Conservation (phyloP, 108 stramenopile genomes). For the Mediolabrus comicus region DNA sequence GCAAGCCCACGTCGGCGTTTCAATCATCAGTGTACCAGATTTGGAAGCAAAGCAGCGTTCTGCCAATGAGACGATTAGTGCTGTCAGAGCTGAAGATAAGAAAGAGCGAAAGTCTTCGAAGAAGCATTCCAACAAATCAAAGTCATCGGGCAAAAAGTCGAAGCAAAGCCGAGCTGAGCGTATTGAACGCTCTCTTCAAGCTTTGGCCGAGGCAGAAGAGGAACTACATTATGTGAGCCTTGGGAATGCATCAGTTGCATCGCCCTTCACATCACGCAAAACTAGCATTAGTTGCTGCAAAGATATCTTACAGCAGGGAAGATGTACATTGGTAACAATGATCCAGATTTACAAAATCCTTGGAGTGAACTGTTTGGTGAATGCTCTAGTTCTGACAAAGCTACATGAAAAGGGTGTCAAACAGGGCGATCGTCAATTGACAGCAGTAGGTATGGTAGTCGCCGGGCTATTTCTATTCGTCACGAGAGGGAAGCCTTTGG, state of each 20-base stretch:
- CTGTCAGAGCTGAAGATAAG: constrained; percentile 54
- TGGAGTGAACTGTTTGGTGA: constrained; percentile 95
- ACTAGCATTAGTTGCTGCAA: constrained; percentile 83
- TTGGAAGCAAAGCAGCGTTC: constrained; percentile 83
- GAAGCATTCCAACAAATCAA: constrained; percentile 24
- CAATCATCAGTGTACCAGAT: constrained; percentile 91
- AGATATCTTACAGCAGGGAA: constrained; percentile 91
- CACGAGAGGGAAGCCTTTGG: constrained; percentile 89
- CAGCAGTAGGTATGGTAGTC: constrained; percentile 80
- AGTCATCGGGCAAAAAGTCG: constrained; percentile 20
- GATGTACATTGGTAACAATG: constrained; percentile 94
- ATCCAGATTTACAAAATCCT: constrained; percentile 96
- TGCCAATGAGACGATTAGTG: constrained; percentile 46
- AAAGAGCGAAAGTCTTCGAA: constrained; percentile 40
- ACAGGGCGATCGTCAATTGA: constrained; percentile 95
- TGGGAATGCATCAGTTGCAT: constrained; percentile 97
- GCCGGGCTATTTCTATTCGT: constrained; percentile 92
- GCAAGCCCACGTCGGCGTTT: constrained; percentile 95
- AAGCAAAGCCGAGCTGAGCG: constrained; percentile 18
- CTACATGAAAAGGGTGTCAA: constrained; percentile 94
- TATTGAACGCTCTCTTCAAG: constrained; percentile 55
- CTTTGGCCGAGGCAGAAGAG: constrained; percentile 78
- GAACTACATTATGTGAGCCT: constrained; percentile 72
- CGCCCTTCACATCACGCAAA: constrained; percentile 93
- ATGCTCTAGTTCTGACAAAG: constrained; percentile 89